Conservation (phyloP, 2,329 filamentous ascomycete genomes). For the Cordyceps javanica region DNA sequence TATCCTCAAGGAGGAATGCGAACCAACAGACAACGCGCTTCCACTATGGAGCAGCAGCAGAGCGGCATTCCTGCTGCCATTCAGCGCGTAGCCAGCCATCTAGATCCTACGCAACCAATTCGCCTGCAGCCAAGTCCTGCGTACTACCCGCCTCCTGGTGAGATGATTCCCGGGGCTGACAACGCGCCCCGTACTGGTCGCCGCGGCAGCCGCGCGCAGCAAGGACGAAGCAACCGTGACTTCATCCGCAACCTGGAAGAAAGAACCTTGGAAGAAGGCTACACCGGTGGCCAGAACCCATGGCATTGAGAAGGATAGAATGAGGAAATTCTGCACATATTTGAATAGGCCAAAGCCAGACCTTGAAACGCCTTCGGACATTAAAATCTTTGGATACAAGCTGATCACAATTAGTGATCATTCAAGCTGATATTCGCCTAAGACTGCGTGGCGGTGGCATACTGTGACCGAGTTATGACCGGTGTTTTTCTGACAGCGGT, state of each 20-base stretch:
- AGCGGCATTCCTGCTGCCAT: constrained; percentile 89
- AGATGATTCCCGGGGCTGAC: constrained; percentile 65
- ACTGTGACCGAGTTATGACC: too few species aligned
- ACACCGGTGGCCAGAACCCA: constrained; percentile 57
- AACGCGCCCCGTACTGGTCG: constrained; percentile 55
- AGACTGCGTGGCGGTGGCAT: not conserved
- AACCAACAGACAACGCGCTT: constrained; percentile 78
- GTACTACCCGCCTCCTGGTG: constrained; percentile 90
- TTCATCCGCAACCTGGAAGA: constrained; percentile 95
- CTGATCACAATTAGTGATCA: not conserved
- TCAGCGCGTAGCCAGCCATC: constrained; percentile 89
- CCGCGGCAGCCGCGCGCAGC: constrained; percentile 66
- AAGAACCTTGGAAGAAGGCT: constrained; percentile 87
- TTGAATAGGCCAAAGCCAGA: not conserved
- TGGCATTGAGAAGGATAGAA: constrained; percentile 54
- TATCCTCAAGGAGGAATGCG: constrained; percentile 63
- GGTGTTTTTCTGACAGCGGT: not conserved
- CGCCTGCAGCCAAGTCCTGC: constrained; percentile 90
- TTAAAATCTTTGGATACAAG: constrained; percentile 7
- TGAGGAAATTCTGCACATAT: not conserved
- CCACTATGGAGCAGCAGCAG: constrained; percentile 93
- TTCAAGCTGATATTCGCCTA: not conserved
- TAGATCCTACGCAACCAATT: constrained; percentile 92
- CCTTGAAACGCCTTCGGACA: not conserved
- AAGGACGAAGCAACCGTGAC: constrained; percentile 63